Evolutionary conservation across 1,284 basidiomycete genomes (phyloP), one percentile per base, ranked within the genome.

Genomic region (Moesziomyces aphidis): DNA sequence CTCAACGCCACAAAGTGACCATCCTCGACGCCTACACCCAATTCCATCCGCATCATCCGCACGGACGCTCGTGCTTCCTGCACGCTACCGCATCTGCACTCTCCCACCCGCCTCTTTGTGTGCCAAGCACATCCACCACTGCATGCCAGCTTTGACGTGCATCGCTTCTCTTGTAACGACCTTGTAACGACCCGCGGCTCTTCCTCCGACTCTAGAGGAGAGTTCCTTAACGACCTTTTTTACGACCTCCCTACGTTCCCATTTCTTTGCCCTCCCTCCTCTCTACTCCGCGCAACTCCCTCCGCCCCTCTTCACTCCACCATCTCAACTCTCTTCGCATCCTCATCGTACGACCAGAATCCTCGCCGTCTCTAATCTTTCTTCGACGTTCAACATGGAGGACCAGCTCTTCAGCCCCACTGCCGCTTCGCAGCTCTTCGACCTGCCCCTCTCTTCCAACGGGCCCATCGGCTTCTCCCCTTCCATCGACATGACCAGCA

Each of bases 391-490:
- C 36, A 50, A 39, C 17, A 77, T 77, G 75, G 75, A 73, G 45
- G 75, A 77, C 22, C 71, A 74, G 50, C 73, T 74, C 45, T 77
- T 77, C 57, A 71, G 63, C 50, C 63, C 61, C 47, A 73, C 48
- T 54, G 45, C 58, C 31, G 55, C 66, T 13, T 55, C 62, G 21
- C 60, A 71, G 24, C 64, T 65, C 47, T 73, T 76, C 56, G 70
- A 76, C 50, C 57, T 73, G 36, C 55, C 58, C 19, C 52, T 63
- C 31, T 28, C 68, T 21, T 54, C 55, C 42, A 55, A 50, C 49
- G 55, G 66, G 44, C 66, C 70, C 42, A 62, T 73, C 31, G 69
- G 74, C 62, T 70, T 72, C 34, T 73, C 67, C 15, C 70, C 70
- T 22, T 67, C 75, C 24, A 68, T 75, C 63, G 68, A 70, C 60